Percentiles rank a stretch among this genome's conserved stretches.
phyloP scores from a whole-genome alignment of 371 early-diverging fungal genomes.

The Lichtheimia ramosa region DNA sequence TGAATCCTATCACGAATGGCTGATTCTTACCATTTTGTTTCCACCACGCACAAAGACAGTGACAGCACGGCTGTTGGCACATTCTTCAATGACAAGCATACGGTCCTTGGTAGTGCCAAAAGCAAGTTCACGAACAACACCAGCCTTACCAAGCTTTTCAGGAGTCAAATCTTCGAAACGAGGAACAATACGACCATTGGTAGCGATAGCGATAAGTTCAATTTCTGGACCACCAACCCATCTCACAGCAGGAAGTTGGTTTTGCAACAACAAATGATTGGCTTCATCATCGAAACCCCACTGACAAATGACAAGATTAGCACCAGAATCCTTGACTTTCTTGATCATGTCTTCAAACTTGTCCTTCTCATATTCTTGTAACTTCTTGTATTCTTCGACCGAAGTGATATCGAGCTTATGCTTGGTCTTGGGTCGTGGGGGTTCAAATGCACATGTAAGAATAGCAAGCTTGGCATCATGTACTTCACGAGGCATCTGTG shows the following conservation, averaged over 20 bases:
- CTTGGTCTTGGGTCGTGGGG: constrained; percentile 99
- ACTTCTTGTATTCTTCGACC: constrained; percentile 97
- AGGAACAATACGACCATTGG: constrained; percentile 98
- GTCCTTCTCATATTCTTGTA: constrained; percentile 94
- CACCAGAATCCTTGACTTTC: constrained; percentile 95
- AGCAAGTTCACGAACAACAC: constrained; percentile 90
- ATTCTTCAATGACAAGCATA: constrained; percentile 98
- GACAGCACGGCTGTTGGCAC: constrained; percentile 97
- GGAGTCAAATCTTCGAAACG: constrained; percentile 96
- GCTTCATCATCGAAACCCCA: constrained; percentile 99
- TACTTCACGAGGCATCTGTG: constrained; percentile 99
- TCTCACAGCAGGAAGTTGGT: constrained; percentile 98
- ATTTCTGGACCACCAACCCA: constrained; percentile 99
- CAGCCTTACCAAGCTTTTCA: constrained; percentile 94
- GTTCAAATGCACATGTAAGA: constrained; percentile 99
- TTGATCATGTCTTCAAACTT: constrained; percentile 98
- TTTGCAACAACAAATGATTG: constrained; percentile 98
- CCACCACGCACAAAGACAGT: constrained; percentile 99
- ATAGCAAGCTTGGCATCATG: constrained; percentile 98
- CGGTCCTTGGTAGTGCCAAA: constrained; percentile 99
- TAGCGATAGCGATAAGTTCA: constrained; percentile 98
- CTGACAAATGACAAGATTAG: constrained; percentile 99
- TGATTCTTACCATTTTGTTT: constrained; percentile 88
- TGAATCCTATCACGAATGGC: not conserved
- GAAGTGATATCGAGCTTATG: constrained; percentile 98